Evolutionary conservation across 805 yeast species (phyloP).

Genomic region (Scheffersomyces spartinae): DNA sequence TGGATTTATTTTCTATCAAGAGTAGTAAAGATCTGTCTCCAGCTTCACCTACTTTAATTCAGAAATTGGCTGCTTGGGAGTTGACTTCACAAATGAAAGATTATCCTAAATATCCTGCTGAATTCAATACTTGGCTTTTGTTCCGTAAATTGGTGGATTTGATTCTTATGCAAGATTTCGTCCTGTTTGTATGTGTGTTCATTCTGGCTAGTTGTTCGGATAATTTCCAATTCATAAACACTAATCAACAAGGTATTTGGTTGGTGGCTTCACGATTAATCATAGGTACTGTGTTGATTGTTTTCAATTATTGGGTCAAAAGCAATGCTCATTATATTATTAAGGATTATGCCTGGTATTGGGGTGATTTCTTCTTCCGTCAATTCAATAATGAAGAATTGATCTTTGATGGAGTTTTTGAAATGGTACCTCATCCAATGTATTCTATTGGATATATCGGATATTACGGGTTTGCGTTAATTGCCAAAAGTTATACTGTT

Average conservation of each 20-base stretch:
- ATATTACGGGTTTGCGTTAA: slow-evolving; percentile 72
- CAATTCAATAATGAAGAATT: slow-evolving; percentile 51
- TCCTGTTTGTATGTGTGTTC: slow-evolving; percentile 60
- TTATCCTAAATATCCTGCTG: slow-evolving; percentile 39
- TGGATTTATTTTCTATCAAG: slow-evolving; percentile 29
- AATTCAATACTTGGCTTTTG: slow-evolving; percentile 73
- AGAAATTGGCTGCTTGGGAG: slow-evolving; percentile 34
- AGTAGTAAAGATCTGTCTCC: no score
- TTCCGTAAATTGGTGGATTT: slow-evolving; percentile 73
- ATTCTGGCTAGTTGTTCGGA: slow-evolving; percentile 28
- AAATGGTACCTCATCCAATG: slow-evolving; percentile 89
- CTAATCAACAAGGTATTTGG: slow-evolving; percentile 25
- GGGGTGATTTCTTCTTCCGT: slow-evolving; percentile 88
- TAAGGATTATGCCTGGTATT: slow-evolving; percentile 87
- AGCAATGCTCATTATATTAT: slow-evolving; percentile 81
- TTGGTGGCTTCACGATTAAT: slow-evolving; percentile 39
- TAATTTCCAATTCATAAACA: slow-evolving; percentile 22
- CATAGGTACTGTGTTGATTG: slow-evolving; percentile 48
- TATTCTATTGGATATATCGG: slow-evolving; percentile 84
- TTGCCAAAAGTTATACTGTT: slow-evolving; percentile 63
- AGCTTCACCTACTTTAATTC: slow-evolving; percentile 14
- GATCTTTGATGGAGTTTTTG: slow-evolving; percentile 82
- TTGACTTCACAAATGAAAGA: slow-evolving; percentile 12
- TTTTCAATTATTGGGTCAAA: slow-evolving; percentile 78
- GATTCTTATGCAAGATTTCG: slow-evolving; percentile 76